These are phyloP conservation scores for Cryptosporidium sp. DNA, from an alignment of 169 alveolate species.

Conservation along the genomic window DNA sequence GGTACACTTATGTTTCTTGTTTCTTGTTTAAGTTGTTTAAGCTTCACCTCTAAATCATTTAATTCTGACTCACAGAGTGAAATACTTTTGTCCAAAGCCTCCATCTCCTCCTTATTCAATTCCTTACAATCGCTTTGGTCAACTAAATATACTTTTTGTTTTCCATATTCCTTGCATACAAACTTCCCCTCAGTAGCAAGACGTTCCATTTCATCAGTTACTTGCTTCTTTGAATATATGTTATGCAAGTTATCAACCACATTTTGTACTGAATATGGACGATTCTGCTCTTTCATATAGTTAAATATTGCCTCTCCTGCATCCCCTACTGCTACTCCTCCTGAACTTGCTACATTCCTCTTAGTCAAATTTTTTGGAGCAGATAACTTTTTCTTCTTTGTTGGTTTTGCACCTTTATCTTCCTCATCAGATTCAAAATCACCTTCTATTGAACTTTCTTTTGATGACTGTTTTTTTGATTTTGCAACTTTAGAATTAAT, in stretches of 20 bases:
- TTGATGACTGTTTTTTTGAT: constrained; percentile 66
- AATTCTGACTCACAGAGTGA: constrained; percentile 10
- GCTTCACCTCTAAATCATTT: constrained; percentile 43
- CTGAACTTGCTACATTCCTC: constrained; percentile 34
- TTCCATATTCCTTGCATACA: constrained; percentile 86
- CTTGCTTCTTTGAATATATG: constrained; percentile 79
- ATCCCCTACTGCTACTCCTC: background rate
- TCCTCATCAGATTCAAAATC: constrained; percentile 3
- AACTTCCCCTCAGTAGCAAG: constrained; percentile 79
- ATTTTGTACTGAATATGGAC: constrained; percentile 85
- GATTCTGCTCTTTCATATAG: constrained; percentile 83
- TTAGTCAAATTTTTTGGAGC: constrained; percentile 67
- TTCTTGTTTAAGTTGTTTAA: constrained; percentile 52
- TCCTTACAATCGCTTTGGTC: constrained; percentile 80
- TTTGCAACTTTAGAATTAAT: constrained; percentile 41
- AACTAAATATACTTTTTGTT: constrained; percentile 84
- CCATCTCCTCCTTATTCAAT: constrained; percentile 67
- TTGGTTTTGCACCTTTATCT: background rate
- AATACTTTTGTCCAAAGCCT: constrained; percentile 45
- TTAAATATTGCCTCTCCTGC: constrained; percentile 78
- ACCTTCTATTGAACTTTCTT: constrained; percentile 54
- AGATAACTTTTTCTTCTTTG: constrained; percentile 16
- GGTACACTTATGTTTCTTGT: constrained; percentile 60
- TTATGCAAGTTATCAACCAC: constrained; percentile 84
- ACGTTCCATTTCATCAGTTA: constrained; percentile 83